Evolutionary conservation across 331 rosid genomes (phyloP).

Genomic region (Stylosanthes scabra): DNA sequence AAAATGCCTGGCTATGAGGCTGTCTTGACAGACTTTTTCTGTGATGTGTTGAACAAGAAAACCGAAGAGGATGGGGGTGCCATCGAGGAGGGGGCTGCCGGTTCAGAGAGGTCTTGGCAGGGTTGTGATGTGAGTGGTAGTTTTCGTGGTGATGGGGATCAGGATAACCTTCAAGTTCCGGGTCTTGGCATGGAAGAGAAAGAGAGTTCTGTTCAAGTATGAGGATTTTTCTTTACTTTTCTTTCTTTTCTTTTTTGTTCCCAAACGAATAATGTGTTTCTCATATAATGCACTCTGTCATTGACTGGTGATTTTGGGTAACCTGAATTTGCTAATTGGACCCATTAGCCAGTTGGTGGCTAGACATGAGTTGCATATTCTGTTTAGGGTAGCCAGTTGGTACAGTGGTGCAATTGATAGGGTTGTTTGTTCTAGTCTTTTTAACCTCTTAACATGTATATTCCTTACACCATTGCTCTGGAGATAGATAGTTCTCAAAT

Average conservation of each 20-base stretch:
- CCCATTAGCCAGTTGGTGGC: conserved; percentile 43
- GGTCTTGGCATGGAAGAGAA: conserved; percentile 43
- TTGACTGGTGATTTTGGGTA: conserved; percentile 49
- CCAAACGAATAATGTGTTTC: neutral
- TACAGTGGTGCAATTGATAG: conserved; percentile 54
- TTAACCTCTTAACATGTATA: conserved; percentile 65
- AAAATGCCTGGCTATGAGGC: conserved; percentile 94
- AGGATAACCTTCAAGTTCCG: conserved; percentile 44
- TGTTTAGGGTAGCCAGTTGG: conserved; percentile 49
- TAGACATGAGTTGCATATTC: conserved; percentile 45
- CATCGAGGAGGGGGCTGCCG: conserved; percentile 9
- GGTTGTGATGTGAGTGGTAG: conserved; percentile 44
- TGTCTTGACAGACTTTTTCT: conserved; percentile 80
- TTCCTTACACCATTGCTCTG: conserved; percentile 59
- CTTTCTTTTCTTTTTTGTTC: neutral
- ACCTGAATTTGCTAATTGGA: conserved; percentile 44
- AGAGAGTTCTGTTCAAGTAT: conserved; percentile 53
- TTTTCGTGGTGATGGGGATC: conserved; percentile 60
- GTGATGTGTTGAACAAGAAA: conserved; percentile 66
- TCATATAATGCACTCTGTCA: conserved; percentile 17
- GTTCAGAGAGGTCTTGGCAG: conserved; percentile 16
- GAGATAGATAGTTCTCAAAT: conserved; percentile 61
- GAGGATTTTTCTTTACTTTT: neutral
- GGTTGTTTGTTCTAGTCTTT: conserved; percentile 44
- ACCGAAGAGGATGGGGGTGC: conserved; percentile 16